Conservation (phyloP, 2,329 filamentous ascomycete genomes). For the Fusarium nematophilum region DNA sequence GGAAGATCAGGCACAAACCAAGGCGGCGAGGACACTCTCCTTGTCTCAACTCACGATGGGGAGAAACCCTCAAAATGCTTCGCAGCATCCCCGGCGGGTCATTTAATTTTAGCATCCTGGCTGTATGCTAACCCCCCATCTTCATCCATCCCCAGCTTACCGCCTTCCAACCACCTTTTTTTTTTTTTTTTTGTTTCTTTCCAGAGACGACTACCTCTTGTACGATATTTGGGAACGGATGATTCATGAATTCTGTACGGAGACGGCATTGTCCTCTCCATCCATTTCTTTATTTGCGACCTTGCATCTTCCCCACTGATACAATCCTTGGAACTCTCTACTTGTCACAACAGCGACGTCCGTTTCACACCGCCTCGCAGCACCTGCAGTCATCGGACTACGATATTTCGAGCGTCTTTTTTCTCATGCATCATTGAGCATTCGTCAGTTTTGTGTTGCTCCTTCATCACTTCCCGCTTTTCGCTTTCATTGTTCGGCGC, state of each 20-base stretch:
- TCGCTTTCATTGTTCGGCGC: slow-evolving; percentile 24
- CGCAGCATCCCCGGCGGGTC: slow-evolving; percentile 40
- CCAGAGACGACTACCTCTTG: slow-evolving; percentile 16
- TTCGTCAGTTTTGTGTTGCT: slow-evolving; percentile 13
- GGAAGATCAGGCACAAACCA: slow-evolving; percentile 56
- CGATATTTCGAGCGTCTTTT: background rate
- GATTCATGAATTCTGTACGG: slow-evolving; percentile 33
- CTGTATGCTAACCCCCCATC: background rate
- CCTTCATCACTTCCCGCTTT: slow-evolving; percentile 4
- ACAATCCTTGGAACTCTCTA: slow-evolving; percentile 31
- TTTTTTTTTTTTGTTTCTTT: background rate
- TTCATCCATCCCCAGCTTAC: background rate
- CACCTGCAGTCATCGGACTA: slow-evolving; percentile 7
- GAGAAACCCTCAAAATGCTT: slow-evolving; percentile 31
- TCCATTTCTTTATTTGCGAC: slow-evolving; percentile 3
- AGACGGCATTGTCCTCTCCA: slow-evolving; percentile 16
- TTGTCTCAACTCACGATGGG: slow-evolving; percentile 68
- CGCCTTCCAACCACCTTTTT: slow-evolving; percentile 1
- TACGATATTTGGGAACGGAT: slow-evolving; percentile 26
- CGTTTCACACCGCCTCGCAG: background rate
- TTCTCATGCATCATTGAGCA: background rate
- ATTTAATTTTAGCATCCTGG: no score
- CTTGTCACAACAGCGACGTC: slow-evolving; percentile 11
- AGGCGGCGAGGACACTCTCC: slow-evolving; percentile 72
- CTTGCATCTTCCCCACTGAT: slow-evolving; percentile 5